Base-by-base conservation (phyloP, 441 rosid genomes). In the Omphalea diandra region DNA sequence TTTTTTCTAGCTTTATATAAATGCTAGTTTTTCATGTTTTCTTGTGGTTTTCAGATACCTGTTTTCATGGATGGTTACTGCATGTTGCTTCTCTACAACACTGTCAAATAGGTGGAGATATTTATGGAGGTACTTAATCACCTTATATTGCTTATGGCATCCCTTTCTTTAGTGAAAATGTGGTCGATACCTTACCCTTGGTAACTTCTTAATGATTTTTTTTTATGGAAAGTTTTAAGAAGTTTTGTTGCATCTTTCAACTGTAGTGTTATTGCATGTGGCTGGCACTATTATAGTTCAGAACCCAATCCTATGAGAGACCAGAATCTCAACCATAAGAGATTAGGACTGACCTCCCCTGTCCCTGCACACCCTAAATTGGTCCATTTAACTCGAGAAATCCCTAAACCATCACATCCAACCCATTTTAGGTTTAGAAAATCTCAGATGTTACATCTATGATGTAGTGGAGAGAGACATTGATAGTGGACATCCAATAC, bases 31-130 rank as follows among this genome's bases (percentile, higher is more conserved):
- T 31, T 68, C 58, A 27, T 69, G 15, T 24, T 68, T 56, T 62
- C n/a, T 57, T 56, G 17, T 68, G 73, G 46, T 53, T 76, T 59
- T 58, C 55, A 56, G 73, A 64, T 75, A 35, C 74, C 67, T 59
- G 20, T 50, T n/a, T 73, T 36, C 27, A 32, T 38, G 41, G 72
- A 69, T 73, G 47, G 53, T 44, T 20, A 70, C 10, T 70, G 74
- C 54, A 40, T 50, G 53, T 52, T 33, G 33, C 72, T 63, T 75
- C 46, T 62, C 63, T 52, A 26, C 70, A 17, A 31, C 8, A n/a
- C 46, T 66, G 32, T 62, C 41, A 38, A 18, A 38, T 75, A 63
- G 20, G 59, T 49, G 69, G 60, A 68, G 68, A 58, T 73, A 26
- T 65, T 24, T 24, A 11, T 46, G 49, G 32, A 53, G 52, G 41